phyloP scores from a whole-genome alignment of 148 eudicot genomes.

The Chenopodium suecicum region DNA sequence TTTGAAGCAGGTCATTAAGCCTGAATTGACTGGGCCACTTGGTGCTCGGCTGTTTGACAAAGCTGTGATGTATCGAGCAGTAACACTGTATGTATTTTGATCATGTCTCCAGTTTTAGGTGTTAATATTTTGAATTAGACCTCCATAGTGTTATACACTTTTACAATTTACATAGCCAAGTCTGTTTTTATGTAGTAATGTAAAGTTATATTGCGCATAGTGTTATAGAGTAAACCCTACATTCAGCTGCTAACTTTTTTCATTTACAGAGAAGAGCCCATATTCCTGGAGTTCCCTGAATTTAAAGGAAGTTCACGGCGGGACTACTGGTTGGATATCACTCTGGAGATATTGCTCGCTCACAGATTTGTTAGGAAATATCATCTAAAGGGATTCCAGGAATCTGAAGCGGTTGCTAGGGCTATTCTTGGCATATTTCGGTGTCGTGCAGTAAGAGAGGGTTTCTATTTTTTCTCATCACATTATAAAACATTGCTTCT shows the following conservation, averaged over 20 bases:
- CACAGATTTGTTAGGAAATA: slow-evolving; percentile 65
- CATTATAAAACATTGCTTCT: slow-evolving; percentile 64
- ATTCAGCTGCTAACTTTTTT: slow-evolving; percentile 11
- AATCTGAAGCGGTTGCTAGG: slow-evolving; percentile 75
- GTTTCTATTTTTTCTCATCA: slow-evolving; percentile 53
- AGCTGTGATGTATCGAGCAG: slow-evolving; percentile 88
- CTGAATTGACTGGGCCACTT: slow-evolving; percentile 86
- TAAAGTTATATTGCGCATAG: neutral
- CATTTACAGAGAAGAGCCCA: slow-evolving; percentile 68
- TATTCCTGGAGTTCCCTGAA: slow-evolving; percentile 82
- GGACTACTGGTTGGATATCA: slow-evolving; percentile 84
- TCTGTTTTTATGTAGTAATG: slow-evolving; percentile 34
- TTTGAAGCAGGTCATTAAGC: slow-evolving; percentile 77
- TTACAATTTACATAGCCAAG: slow-evolving; percentile 43
- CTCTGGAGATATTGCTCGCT: slow-evolving; percentile 62
- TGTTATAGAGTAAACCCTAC: neutral
- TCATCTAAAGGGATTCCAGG: slow-evolving; percentile 53
- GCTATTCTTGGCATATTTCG: slow-evolving; percentile 69
- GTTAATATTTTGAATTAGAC: neutral
- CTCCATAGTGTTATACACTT: neutral
- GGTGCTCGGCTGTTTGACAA: slow-evolving; percentile 93
- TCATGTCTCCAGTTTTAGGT: slow-evolving; percentile 18
- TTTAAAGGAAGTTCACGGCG: slow-evolving; percentile 79
- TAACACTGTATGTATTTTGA: slow-evolving; percentile 47
- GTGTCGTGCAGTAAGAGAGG: slow-evolving; percentile 82